Evolutionary conservation across 2,329 filamentous ascomycete genomes (phyloP).

Genomic region (Claviceps fusiformis): DNA sequence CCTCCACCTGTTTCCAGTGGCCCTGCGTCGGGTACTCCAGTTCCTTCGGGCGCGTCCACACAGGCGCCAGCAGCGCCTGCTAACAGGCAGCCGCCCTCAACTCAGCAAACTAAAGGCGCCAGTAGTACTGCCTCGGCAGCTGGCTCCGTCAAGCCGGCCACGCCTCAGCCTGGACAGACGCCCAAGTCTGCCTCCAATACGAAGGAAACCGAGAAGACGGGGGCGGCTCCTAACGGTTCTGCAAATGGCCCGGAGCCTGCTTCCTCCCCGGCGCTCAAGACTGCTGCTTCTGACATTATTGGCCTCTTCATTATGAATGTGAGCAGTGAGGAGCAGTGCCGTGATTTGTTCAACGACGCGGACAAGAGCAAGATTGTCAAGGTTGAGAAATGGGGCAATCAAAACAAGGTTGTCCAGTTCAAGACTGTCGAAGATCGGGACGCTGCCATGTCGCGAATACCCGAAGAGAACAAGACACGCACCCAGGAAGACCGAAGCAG

Average conservation of each 20-base stretch:
- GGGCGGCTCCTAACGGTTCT: slow-evolving; percentile 38
- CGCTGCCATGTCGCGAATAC: slow-evolving; percentile 59
- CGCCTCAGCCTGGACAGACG: slow-evolving; percentile 35
- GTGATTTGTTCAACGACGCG: slow-evolving; percentile 69
- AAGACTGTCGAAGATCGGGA: slow-evolving; percentile 67
- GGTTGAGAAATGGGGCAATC: slow-evolving; percentile 64
- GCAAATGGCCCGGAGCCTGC: slow-evolving; percentile 37
- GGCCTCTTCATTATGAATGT: slow-evolving; percentile 86
- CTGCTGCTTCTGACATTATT: slow-evolving; percentile 51
- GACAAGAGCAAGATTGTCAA: slow-evolving; percentile 69
- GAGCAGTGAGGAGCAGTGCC: slow-evolving; percentile 68
- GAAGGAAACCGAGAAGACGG: slow-evolving; percentile 45
- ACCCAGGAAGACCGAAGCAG: slow-evolving; percentile 60
- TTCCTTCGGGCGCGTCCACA: slow-evolving; percentile 23
- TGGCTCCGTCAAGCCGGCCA: slow-evolving; percentile 25
- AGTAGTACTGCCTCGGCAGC: slow-evolving; percentile 21
- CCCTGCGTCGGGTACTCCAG: slow-evolving; percentile 17
- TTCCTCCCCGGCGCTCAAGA: slow-evolving; percentile 47
- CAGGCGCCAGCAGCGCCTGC: slow-evolving; percentile 19
- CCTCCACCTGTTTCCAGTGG: slow-evolving; percentile 9
- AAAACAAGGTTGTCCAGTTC: slow-evolving; percentile 80
- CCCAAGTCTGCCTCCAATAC: slow-evolving; percentile 23
- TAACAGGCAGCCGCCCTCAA: slow-evolving; percentile 23
- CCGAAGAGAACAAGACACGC: slow-evolving; percentile 63
- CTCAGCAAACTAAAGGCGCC: slow-evolving; percentile 29